Percentiles rank a stretch among this genome's conserved stretches.
phyloP scores from a whole-genome alignment of 106 monocot genomes.

The Acanthochlamys bracteata region DNA sequence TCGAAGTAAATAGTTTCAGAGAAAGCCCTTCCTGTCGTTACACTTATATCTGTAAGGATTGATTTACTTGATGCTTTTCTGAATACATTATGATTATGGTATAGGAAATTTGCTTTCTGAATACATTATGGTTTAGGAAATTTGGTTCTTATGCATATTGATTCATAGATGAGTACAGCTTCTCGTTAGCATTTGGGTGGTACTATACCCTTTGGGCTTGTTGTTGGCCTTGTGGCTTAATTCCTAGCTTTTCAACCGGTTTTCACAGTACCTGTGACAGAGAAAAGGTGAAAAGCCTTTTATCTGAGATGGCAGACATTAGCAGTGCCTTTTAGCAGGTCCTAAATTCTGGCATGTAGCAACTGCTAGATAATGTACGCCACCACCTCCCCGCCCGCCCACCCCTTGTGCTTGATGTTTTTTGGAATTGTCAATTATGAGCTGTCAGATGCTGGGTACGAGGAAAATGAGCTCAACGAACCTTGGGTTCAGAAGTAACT shows the following conservation, averaged over 20 bases:
- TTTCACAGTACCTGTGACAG: conserved; percentile 65
- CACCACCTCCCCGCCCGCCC: conserved; percentile 79
- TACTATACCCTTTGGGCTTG: no score
- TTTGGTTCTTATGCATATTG: no score
- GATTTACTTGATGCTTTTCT: no score
- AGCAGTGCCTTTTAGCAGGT: conserved; percentile 57
- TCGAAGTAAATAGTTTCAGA: no score
- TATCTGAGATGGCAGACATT: conserved; percentile 81
- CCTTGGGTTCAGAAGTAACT: conserved; percentile 95
- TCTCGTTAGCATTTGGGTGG: no score
- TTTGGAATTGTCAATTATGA: conserved; percentile 87
- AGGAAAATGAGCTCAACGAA: conserved; percentile 91
- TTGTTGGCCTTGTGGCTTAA: no score
- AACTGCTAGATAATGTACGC: conserved; percentile 47
- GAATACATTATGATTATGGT: no score
- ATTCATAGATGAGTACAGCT: no score
- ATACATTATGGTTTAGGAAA: no score
- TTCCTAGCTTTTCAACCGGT: conserved; percentile 32
- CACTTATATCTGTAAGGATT: no score
- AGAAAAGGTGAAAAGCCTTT: conserved; percentile 86
- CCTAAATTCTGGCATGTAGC: conserved; percentile 61
- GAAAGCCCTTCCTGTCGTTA: no score
- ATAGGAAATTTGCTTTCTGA: no score
- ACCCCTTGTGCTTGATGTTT: conserved; percentile 77
- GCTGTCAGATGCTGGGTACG: conserved; percentile 80